Evolutionary conservation across 169 alveolate species (phyloP), one percentile per base, ranked within the genome.

Genomic region (Eimeria tenella): DNA sequence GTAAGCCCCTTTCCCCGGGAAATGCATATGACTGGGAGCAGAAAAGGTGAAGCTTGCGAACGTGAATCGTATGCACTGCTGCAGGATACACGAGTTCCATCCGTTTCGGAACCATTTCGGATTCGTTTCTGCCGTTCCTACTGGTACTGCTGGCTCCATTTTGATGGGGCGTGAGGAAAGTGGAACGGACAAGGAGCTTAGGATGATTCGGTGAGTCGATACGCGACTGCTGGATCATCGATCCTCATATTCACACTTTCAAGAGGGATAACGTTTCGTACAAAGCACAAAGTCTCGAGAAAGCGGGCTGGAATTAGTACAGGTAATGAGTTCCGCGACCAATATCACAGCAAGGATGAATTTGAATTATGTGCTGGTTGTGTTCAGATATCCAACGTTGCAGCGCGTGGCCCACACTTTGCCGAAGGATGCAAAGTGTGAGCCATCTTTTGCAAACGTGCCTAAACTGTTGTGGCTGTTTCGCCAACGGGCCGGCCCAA

Each of bases 21-120:
- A 25, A 10, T n/a, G 83, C n/a, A 7, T 31, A 13, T 13, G 0
- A 10, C 50, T 55, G 9, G 56, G n/a, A n/a, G 42, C 42, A 31
- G 42, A 31, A 31, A 31, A 31, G 42, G 42, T 31, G 42, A 31
- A 31, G 42, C 25, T 13, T 21, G 31, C 4, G 77, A 8, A 3
- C 52, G 58, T 60, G 55, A 23, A 19, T 50, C 62, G 23, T 68
- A 5, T 49, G 19, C 83, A 17, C 3, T 65, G 23, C 17, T 25
- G 4, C 94, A 94, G 96, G 68, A 25, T 73, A 19, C 73, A 77
- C 79, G 71, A 75, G 21, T 42, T 31, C 4, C 96, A 95, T 53
- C 96, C 96, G 4, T 95, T 95, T 89, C 77, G 95, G 42, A 95
- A 95, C 79, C 96, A 95, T 53, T 95, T 95, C 55, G 96, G 96